phyloP scores from a whole-genome alignment of 2,329 filamentous ascomycete genomes.

The Elsinoe perseae region DNA sequence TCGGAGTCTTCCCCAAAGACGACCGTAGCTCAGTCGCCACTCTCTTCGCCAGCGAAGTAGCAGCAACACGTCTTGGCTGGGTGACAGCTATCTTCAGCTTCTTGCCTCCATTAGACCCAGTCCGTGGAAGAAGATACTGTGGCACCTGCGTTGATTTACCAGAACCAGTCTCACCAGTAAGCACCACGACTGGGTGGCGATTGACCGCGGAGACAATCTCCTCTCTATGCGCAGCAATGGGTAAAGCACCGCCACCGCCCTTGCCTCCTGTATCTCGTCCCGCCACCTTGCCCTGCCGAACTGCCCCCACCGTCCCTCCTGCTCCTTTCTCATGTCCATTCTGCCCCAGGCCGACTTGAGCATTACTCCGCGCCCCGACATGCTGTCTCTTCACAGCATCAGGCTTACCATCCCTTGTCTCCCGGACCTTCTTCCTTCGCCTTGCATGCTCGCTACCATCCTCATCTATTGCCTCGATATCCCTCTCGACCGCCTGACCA shows the following conservation, averaged over 20 bases:
- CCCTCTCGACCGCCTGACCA: neutral
- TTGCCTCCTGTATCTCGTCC: neutral
- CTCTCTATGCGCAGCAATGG: constrained; percentile 68
- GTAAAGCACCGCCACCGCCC: constrained; percentile 41
- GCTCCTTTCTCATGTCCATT: neutral
- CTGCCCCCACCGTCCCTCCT: neutral
- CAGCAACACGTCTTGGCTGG: constrained; percentile 86
- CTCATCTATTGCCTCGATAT: too few species aligned
- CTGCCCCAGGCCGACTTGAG: neutral
- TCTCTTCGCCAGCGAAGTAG: constrained; percentile 79
- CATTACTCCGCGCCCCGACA: neutral
- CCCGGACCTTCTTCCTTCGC: neutral
- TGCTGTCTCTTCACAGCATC: neutral
- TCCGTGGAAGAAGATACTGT: constrained; percentile 62
- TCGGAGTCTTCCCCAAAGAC: constrained; percentile 50
- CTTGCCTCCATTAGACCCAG: constrained; percentile 69
- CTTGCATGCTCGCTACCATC: neutral
- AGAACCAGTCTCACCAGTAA: constrained; percentile 90
- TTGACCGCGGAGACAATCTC: constrained; percentile 60
- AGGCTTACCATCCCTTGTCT: neutral
- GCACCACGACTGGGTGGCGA: constrained; percentile 62
- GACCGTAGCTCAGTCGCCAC: constrained; percentile 77
- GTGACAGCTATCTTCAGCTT: constrained; percentile 83
- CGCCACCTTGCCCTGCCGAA: neutral
- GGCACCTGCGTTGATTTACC: constrained; percentile 96